Conservation (phyloP, 305 asterid species). For the Salvia sclarea region DNA sequence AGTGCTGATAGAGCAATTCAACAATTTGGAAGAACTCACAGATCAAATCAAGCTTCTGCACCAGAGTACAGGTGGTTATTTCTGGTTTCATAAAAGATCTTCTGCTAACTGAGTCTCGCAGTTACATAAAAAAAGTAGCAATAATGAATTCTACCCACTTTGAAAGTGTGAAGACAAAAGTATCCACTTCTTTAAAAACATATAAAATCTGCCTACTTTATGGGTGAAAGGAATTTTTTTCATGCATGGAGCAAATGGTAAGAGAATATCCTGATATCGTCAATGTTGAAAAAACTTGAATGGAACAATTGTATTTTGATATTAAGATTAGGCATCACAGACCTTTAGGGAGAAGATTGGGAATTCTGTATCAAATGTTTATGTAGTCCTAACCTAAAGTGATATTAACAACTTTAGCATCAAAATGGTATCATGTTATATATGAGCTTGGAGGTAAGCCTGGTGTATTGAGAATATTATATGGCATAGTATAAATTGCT, state of each 20-base stretch:
- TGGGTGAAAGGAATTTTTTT: too few species aligned
- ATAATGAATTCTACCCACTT: background rate
- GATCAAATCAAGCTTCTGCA: slow-evolving; percentile 98
- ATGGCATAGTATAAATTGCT: slow-evolving; percentile 18
- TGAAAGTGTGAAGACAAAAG: background rate
- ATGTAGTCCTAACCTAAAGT: background rate
- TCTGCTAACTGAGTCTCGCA: background rate
- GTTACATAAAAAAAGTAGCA: background rate
- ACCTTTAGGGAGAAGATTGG: background rate
- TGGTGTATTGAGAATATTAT: slow-evolving; percentile 2
- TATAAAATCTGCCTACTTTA: background rate
- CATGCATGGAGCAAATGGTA: too few species aligned
- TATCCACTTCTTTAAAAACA: background rate
- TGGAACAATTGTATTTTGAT: background rate
- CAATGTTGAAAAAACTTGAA: slow-evolving; percentile 11
- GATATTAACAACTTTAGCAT: slow-evolving; percentile 6
- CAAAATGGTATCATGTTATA: slow-evolving; percentile 6
- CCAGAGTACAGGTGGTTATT: slow-evolving; percentile 82
- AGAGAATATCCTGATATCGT: slow-evolving; percentile 4
- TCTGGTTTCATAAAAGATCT: slow-evolving; percentile 20
- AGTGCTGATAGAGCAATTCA: slow-evolving; percentile 99
- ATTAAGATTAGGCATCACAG: background rate
- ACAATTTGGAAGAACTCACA: slow-evolving; percentile 99
- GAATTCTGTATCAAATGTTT: background rate
- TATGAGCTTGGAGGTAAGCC: slow-evolving; percentile 12